Conservation (phyloP, 768 basidiomycete species). For the Termitomyces sp. region DNA sequence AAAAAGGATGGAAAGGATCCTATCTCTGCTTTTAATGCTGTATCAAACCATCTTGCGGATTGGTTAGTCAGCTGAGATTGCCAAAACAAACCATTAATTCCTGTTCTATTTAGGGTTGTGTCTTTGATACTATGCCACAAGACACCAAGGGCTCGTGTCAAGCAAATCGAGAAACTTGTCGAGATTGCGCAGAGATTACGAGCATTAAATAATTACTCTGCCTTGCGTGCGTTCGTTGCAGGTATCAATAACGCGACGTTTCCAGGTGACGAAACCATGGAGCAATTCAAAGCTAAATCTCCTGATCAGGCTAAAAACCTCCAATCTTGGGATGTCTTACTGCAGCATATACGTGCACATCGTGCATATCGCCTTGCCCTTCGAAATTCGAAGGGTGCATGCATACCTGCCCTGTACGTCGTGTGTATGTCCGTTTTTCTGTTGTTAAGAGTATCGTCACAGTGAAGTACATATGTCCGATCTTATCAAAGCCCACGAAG, state of each 20-base stretch:
- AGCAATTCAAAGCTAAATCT: slow-evolving; percentile 59
- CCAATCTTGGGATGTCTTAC: slow-evolving; percentile 77
- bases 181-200: slow-evolving; percentile 80
- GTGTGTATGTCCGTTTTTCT: slow-evolving; percentile 1
- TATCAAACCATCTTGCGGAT: slow-evolving; percentile 80
- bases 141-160: slow-evolving; percentile 66
- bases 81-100: neutral
- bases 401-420: slow-evolving; percentile 80
- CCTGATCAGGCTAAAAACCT: slow-evolving; percentile 74
- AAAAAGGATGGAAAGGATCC: slow-evolving; percentile 65
- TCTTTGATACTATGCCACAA: slow-evolving; percentile 89
- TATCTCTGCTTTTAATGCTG: slow-evolving; percentile 65
- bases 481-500: slow-evolving; percentile 82
- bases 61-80: slow-evolving; percentile 46
- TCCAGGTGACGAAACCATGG: slow-evolving; percentile 72
- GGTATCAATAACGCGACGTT: slow-evolving; percentile 85
- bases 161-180: slow-evolving; percentile 85
- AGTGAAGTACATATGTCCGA: slow-evolving; percentile 93
- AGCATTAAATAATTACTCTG: slow-evolving; percentile 87
- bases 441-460: slow-evolving; percentile 9
- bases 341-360: slow-evolving; percentile 79
- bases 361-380: slow-evolving; percentile 89
- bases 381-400: slow-evolving; percentile 77
- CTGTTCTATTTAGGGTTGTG: slow-evolving; percentile 58
- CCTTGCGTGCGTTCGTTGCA: slow-evolving; percentile 87